phyloP scores from a whole-genome alignment of 1,139 yeast genomes.

The Taiozyma onychis region DNA sequence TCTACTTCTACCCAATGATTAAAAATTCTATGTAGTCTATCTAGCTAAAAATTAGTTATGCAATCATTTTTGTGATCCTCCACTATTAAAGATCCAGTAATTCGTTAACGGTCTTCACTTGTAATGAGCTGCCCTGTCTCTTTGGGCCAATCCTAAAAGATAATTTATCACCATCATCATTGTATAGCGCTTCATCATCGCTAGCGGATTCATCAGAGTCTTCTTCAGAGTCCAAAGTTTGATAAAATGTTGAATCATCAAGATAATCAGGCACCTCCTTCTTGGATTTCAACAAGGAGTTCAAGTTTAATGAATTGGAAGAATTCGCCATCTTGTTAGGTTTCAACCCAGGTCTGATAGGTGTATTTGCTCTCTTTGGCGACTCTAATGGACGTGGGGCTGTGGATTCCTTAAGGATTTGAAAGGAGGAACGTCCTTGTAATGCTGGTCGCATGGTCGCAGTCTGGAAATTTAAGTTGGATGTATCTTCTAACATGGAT shows the following conservation, averaged over 20 bases:
- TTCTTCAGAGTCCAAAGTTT: conserved; percentile 2
- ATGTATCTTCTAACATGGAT: not conserved
- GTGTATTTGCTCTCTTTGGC: not conserved
- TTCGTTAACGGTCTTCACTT: conserved; percentile 17
- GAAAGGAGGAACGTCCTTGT: not conserved
- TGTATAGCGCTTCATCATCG: conserved; percentile 7
- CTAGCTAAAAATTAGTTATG: not conserved
- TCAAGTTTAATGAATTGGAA: conserved; percentile 4
- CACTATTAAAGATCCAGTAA: conserved; percentile 11
- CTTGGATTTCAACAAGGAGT: conserved; percentile 3
- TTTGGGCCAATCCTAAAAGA: conserved; percentile 19
- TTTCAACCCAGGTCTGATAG: not conserved
- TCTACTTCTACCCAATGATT: not conserved
- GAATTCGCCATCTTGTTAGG: conserved; percentile 7
- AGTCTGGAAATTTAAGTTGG: not conserved
- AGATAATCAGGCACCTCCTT: conserved; percentile 3
- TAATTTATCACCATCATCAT: conserved; percentile 15
- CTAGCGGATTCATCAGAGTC: not conserved
- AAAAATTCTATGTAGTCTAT: not conserved
- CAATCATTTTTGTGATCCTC: not conserved
- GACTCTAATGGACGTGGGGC: not conserved
- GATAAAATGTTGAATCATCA: conserved; percentile 5
- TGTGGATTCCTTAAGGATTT: not conserved
- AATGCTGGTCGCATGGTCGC: not conserved
- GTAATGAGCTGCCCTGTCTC: conserved; percentile 12